Base-by-base conservation (phyloP, 1,139 yeast species). In the Kluyveromyces marxianus region DNA sequence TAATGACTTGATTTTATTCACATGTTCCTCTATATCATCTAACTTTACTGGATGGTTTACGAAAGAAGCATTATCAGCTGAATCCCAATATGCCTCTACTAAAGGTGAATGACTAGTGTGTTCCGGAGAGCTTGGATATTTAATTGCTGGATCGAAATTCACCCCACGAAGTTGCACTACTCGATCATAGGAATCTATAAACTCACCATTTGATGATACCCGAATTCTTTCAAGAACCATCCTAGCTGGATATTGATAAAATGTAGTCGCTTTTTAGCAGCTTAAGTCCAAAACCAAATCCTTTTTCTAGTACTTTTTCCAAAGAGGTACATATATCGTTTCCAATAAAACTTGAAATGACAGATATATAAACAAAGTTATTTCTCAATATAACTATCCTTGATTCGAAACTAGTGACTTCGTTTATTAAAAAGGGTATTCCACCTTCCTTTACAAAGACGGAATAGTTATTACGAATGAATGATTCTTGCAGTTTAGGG, bases 1-100 rank as follows among this genome's bases (percentile, higher is more conserved):
- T 79, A 94, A 77, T 8, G 82, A 73, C 60, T 82, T 84, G 57
- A 89, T 77, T 48, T 95, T 68, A 28, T 65, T 69, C 41, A 89
- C 70, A 63, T 89, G 97, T 46, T 59, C 69, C 43, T 71, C 78
- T 0, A 94, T 92, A 27, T 86, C 92, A 8, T 74, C 79, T 27
- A 88, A 57, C 0, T 89, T 81, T 58, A 87, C 83, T 0, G 96
- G 96, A 47, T 89, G 71, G 0, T 90, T 89, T 0, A 86, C 84
- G 68, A 87, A 89, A 24, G 92, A 77, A 1, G 85, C 88, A 33
- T 69, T 65, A 49, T 83, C 87, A 4, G 88, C 94, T 41, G 79
- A 80, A 56, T 76, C 79, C 60, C 79, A 86, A 8, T 79, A 61
- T 32, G 73, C 71, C 35, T 69, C 62, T 10, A 72, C 72, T 3